Evolutionary conservation across 169 alveolate species (phyloP), one percentile per base, ranked within the genome.

Genomic region (Plasmodium gallinaceum): DNA sequence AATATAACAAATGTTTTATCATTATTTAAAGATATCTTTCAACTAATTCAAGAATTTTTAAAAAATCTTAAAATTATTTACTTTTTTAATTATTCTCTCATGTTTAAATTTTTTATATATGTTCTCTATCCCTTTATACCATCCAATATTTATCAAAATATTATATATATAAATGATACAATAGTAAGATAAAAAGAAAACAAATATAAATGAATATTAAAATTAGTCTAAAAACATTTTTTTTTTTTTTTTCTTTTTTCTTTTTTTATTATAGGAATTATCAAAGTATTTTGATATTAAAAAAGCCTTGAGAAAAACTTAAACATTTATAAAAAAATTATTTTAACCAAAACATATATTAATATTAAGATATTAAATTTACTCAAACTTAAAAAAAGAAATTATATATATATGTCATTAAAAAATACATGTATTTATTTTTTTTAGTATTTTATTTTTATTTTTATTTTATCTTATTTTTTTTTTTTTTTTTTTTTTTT

Each of bases 121-220:
- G 64, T 76, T 10, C 66, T 76, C n/a, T 76, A 76, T 51, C 89
- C 89, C 16, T 76, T 76, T 22, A 76, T 76, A 18, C 89, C 89
- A 10, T 24, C 76, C 6, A 20, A n/a, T 61, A 76, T 76, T 7
- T 76, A 76, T 66, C 58, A 62, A 43, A 76, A 64, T 10, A 64
- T 64, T 8, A 46, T 76, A 2, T 76, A 76, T 22, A 37, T 76
- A 20, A 64, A 61, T 20, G 89, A 64, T 14, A 66, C n/a, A 14
- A 0, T 24, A 52, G 89, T 74, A 54, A 26, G 74, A n/a, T n/a
- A 7, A 22, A 43, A 66, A 24, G 45, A 46, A 52, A 52, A 52
- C 16, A 52, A 52, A 52, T 0, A 52, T 9, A n/a, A 10, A 52
- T 16, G 8, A 52, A 10, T 10, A n/a, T 16, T 9, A 54, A 7